Evolutionary conservation across 208 protist species (phyloP), one percentile per base, ranked within the genome.

Genomic region (Crithidia thermophila): DNA sequence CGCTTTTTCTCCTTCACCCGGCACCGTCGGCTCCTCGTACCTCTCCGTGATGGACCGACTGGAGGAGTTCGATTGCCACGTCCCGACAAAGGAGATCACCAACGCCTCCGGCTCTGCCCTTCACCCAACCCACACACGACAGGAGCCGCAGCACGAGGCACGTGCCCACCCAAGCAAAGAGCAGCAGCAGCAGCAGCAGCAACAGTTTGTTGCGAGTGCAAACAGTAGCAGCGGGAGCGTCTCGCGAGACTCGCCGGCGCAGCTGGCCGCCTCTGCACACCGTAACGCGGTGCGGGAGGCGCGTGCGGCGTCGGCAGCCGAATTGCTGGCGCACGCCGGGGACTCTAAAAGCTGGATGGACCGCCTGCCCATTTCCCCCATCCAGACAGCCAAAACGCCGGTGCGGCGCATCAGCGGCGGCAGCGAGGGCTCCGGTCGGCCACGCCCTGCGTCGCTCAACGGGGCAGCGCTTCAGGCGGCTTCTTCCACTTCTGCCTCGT

Each of bases 1-100:
- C 45, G 69, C 61, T 25, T 75, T 75, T 47, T 75, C 69, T 3
- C 69, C 69, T 6, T 75, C 69, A 20, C 40, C 56, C 11, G 43
- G 16, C 36, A 64, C 69, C 36, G 61, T 7, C 1, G 33, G 34
- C 30, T 75, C 69, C 8, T 75, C 69, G 20, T 64, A 58, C 40
- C 20, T 45, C 33, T 75, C 69, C 10, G 37, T 39, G 52, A 69
- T 65, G 61, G 61, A 59, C 16, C 60, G 55, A 5, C 31, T 45
- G 43, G 55, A 49, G 4, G 69, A 65, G 45, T 75, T 75, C 42
- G 31, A 69, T 11, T 75, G 55, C 28, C 14, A 69, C 28, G 60
- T 51, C 3, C 61, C 69, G 1, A 64, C 61, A 16, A 75, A 69
- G 25, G 47, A 25, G 23, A 8, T 10, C 39, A 0, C 1, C 25